Percentiles rank a stretch among this genome's conserved stretches.
phyloP scores from a whole-genome alignment of 768 basidiomycete species.

The Gyrodon lividus region DNA sequence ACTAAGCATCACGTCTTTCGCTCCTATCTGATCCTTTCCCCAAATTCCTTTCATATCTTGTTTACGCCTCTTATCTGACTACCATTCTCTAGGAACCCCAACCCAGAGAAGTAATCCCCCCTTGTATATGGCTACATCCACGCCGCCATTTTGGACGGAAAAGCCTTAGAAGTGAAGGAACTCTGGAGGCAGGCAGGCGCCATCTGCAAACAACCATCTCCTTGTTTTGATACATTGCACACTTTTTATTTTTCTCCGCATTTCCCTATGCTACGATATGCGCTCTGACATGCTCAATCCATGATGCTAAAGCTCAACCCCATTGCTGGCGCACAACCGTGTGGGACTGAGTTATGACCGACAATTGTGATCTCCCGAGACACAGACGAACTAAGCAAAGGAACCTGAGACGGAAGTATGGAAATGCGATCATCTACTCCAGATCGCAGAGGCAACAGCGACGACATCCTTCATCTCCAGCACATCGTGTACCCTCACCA shows the following conservation, averaged over 20 bases:
- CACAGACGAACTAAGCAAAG: too few species aligned
- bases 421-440: constrained; percentile 26
- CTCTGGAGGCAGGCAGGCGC: constrained; percentile 6
- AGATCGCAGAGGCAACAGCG: constrained; percentile 61
- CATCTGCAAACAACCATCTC: constrained; percentile 1
- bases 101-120: constrained; percentile 27
- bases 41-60: neutral
- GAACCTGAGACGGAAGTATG: too few species aligned
- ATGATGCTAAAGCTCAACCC: neutral
- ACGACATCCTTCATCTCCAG: constrained; percentile 73
- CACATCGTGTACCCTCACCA: constrained; percentile 84
- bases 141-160: constrained; percentile 15
- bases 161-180: constrained; percentile 12
- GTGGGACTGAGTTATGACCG: too few species aligned
- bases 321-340: too few species aligned
- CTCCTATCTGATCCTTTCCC: constrained; percentile 69
- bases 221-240: constrained; percentile 13
- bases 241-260: constrained; percentile 1
- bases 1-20: constrained; percentile 94
- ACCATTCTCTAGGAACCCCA: constrained; percentile 24
- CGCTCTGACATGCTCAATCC: constrained; percentile 21
- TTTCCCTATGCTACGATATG: constrained; percentile 24
- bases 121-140: constrained; percentile 7
- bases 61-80: constrained; percentile 6
- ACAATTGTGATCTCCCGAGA: too few species aligned